phyloP scores from a whole-genome alignment of 805 yeast genomes.

The Schwanniomyces polymorphus region DNA sequence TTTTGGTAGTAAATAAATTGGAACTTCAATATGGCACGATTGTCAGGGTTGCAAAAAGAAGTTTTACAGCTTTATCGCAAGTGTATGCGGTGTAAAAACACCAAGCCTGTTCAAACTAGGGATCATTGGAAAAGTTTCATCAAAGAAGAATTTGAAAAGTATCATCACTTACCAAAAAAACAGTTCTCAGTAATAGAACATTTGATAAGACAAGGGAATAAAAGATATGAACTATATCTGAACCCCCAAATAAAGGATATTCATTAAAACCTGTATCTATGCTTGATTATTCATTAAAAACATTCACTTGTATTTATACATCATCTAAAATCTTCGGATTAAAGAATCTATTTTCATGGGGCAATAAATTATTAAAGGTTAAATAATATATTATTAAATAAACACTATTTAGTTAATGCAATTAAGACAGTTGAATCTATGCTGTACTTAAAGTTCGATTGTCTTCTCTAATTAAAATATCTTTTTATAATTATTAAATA shows the following conservation, averaged over 20 bases:
- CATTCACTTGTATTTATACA: neutral
- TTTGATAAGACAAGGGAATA: slow-evolving; percentile 71
- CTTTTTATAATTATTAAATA: slow-evolving; percentile 49
- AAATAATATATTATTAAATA: neutral
- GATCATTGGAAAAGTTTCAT: slow-evolving; percentile 44
- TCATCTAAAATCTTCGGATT: neutral
- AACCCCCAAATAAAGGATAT: slow-evolving; percentile 73
- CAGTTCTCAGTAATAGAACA: slow-evolving; percentile 88
- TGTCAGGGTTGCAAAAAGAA: slow-evolving; percentile 46
- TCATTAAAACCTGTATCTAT: slow-evolving; percentile 12
- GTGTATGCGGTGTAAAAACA: slow-evolving; percentile 45
- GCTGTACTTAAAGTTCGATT: neutral
- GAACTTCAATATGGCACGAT: slow-evolving; percentile 26
- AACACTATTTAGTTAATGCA: neutral
- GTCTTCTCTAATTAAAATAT: slow-evolving; percentile 24
- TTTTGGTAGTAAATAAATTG: neutral
- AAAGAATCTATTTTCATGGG: neutral
- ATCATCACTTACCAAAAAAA: slow-evolving; percentile 60
- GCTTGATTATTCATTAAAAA: neutral
- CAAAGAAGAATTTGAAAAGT: slow-evolving; percentile 62
- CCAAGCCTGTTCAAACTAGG: slow-evolving; percentile 50
- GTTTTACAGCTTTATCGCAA: slow-evolving; percentile 51
- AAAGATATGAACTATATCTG: slow-evolving; percentile 69
- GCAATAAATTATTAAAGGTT: neutral
- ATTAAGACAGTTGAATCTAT: neutral